Evolutionary conservation across 495 filamentous ascomycete genomes (phyloP).

Genomic region (Melanomma pulvis-pyrius): DNA sequence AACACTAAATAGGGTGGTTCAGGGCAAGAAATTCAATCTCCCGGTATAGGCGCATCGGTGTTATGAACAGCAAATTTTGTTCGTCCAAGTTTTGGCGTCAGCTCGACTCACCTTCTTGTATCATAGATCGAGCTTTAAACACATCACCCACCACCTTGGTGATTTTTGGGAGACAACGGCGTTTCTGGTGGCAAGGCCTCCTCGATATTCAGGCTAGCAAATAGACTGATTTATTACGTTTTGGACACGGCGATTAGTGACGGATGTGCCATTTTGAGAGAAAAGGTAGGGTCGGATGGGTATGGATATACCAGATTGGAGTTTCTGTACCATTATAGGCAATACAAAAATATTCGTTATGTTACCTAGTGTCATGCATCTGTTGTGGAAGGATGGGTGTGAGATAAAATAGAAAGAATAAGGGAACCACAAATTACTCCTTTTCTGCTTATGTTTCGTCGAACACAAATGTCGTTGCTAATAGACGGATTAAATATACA

Average conservation of each 20-base stretch:
- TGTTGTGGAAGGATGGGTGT: too few species aligned
- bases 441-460: too few species aligned
- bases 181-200: conserved; percentile 11
- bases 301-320: neutral
- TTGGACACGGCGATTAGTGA: neutral
- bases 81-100: conserved; percentile 1
- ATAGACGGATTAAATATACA: too few species aligned
- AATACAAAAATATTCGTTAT: neutral
- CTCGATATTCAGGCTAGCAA: neutral
- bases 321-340: neutral
- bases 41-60: conserved; percentile 31
- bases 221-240: neutral
- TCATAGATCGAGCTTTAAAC: conserved; percentile 13
- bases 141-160: neutral
- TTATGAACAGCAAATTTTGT: neutral
- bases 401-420: too few species aligned
- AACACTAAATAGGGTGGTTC: conserved; percentile 36
- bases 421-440: too few species aligned
- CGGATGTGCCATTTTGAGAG: neutral
- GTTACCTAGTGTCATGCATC: too few species aligned
- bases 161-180: neutral
- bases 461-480: too few species aligned
- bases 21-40: conserved; percentile 44
- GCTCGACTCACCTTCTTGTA: conserved; percentile 18
- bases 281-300: conserved; percentile 1